phyloP scores from a whole-genome alignment of 768 basidiomycete species.

The Suillus cothurnatus region DNA sequence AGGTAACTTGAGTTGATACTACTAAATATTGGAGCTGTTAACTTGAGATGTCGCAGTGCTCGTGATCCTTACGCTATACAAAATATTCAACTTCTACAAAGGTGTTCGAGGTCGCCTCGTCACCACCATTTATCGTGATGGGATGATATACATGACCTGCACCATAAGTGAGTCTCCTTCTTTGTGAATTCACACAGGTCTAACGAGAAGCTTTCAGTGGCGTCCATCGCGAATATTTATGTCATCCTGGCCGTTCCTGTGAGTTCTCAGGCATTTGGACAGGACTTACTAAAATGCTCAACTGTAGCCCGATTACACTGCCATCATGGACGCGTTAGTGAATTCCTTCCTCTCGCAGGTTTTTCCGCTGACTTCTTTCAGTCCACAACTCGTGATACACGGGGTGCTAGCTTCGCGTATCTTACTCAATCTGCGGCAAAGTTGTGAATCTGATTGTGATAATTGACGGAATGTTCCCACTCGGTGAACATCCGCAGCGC shows the following conservation, averaged over 20 bases:
- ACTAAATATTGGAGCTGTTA: background rate
- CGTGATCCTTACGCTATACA: conserved; percentile 1
- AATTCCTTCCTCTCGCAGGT: background rate
- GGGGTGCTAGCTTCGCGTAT: conserved; percentile 6
- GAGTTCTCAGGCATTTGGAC: background rate
- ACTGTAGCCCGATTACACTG: background rate
- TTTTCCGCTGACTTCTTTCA: background rate
- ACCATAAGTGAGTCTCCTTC: background rate
- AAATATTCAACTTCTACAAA: background rate
- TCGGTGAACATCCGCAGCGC: too few relatives aligned
- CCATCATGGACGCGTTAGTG: background rate
- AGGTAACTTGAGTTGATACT: background rate
- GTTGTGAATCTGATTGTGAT: background rate
- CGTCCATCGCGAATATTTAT: background rate
- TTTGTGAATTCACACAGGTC: background rate
- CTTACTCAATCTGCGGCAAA: conserved; percentile 3
- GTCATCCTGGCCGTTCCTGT: background rate
- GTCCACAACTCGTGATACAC: background rate
- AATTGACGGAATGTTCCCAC: background rate
- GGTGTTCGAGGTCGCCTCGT: background rate
- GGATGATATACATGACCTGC: background rate
- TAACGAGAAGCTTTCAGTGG: background rate
- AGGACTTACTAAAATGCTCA: background rate
- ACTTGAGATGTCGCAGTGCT: background rate
- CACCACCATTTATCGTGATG: background rate